These are phyloP conservation scores for Suhomyces prunicola DNA, from an alignment of 805 yeast species.

Conservation along the genomic window DNA sequence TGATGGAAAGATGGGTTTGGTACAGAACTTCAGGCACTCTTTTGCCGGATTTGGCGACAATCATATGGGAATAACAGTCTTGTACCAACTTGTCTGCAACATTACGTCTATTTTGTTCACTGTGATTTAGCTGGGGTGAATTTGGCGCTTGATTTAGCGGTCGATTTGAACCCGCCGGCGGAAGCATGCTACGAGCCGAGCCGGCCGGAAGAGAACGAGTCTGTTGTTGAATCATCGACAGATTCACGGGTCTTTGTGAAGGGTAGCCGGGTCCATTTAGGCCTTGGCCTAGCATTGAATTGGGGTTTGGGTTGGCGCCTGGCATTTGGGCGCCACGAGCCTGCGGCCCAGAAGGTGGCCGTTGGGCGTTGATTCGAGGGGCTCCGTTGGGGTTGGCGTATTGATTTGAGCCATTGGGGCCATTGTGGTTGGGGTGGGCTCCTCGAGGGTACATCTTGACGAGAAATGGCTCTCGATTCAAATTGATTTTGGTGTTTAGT, in stretches of 20 bases:
- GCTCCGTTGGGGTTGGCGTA: neutral
- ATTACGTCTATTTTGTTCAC: neutral
- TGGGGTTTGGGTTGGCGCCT: neutral
- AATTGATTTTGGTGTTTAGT: neutral
- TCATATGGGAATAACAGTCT: slow-evolving; percentile 37
- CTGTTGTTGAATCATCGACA: neutral
- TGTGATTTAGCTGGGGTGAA: neutral
- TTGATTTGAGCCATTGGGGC: neutral
- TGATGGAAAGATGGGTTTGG: slow-evolving; percentile 70
- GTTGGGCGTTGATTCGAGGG: neutral
- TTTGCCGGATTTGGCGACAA: slow-evolving; percentile 21
- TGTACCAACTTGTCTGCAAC: slow-evolving; percentile 31
- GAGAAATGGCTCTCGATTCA: neutral
- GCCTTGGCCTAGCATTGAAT: neutral
- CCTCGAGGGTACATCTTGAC: slow-evolving; percentile 3
- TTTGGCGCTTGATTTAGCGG: neutral
- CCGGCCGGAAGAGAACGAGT: neutral
- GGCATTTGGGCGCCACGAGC: neutral
- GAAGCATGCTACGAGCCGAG: neutral
- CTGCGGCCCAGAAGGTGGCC: neutral
- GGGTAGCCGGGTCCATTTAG: slow-evolving; percentile 3
- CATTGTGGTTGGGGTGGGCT: slow-evolving; percentile 1
- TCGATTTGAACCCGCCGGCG: neutral
- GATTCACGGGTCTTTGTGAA: neutral
- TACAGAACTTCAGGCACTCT: slow-evolving; percentile 41